These are phyloP conservation scores for Immersiporthe knoxdaviesiana DNA, from an alignment of 2,329 filamentous ascomycete species.

Conservation along the genomic window DNA sequence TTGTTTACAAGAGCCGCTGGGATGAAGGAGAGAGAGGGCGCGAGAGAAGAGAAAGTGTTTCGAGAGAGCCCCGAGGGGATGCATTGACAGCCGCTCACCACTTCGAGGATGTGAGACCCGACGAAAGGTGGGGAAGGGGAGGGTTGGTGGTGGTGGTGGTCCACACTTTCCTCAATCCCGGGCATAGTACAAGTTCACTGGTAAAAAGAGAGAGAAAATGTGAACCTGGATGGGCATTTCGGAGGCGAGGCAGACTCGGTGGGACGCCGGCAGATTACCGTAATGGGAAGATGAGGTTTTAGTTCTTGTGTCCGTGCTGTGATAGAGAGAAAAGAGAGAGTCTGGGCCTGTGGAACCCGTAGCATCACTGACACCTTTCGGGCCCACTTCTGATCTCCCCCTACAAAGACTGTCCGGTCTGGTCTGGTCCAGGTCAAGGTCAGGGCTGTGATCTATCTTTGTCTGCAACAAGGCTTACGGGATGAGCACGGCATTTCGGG, in stretches of 20 bases:
- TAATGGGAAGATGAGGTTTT: neutral
- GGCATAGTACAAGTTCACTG: too few relatives aligned
- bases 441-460: neutral
- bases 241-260: neutral
- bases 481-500: neutral
- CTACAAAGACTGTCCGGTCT: too few relatives aligned
- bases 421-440: neutral
- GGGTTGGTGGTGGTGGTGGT: neutral
- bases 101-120: constrained; percentile 6
- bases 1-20: constrained; percentile 9
- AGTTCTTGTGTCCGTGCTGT: neutral
- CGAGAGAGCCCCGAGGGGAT: neutral
- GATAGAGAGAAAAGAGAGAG: neutral
- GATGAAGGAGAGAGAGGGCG: neutral
- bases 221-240: neutral
- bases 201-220: too few relatives aligned
- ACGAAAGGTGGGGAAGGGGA: neutral
- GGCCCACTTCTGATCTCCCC: neutral
- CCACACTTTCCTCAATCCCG: neutral
- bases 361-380: neutral
- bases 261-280: constrained; percentile 7
- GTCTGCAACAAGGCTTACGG: neutral
- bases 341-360: neutral
- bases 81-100: neutral
- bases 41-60: neutral